A percentile compares a stretch with the other conserved stretches of the same genome.
phyloP scores from a whole-genome alignment of 768 basidiomycete species.

The Russula brevipes region DNA sequence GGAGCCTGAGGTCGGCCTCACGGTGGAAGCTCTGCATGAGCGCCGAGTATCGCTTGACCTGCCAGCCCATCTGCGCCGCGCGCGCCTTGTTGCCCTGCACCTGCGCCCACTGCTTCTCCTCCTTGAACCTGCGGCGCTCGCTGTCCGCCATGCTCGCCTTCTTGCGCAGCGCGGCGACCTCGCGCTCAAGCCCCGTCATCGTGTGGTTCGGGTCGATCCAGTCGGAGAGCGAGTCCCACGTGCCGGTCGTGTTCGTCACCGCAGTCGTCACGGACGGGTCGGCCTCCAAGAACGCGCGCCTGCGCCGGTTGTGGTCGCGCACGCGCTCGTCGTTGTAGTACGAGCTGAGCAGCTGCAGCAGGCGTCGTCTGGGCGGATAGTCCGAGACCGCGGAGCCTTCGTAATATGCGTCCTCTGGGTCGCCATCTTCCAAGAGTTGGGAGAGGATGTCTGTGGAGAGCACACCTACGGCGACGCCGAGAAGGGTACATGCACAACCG shows the following conservation, averaged over 20 bases:
- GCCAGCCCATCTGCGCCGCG: constrained; percentile 77
- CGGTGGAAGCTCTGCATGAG: constrained; percentile 76
- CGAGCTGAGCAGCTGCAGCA: constrained; percentile 21
- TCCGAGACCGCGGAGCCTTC: constrained; percentile 21
- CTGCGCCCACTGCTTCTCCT: constrained; percentile 83
- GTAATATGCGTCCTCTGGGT: constrained; percentile 31
- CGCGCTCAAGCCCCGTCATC: constrained; percentile 64
- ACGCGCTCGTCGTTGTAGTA: constrained; percentile 1
- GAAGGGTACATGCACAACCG: constrained; percentile 52
- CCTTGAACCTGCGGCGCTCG: constrained; percentile 75
- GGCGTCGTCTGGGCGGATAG: constrained; percentile 23
- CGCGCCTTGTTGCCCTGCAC: constrained; percentile 72
- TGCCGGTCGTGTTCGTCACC: constrained; percentile 42
- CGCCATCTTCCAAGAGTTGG: constrained; percentile 53
- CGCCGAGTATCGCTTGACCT: constrained; percentile 73
- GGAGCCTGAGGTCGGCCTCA: constrained; percentile 65
- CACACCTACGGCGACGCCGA: constrained; percentile 65
- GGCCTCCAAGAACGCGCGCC: constrained; percentile 28
- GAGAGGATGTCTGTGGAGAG: constrained; percentile 67
- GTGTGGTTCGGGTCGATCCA: constrained; percentile 52
- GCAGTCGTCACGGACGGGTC: constrained; percentile 30
- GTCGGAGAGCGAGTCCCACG: constrained; percentile 66
- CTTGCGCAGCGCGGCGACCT: constrained; percentile 68
- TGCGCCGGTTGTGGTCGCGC: constrained; percentile 22
- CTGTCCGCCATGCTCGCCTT: constrained; percentile 78